phyloP scores from a whole-genome alignment of 2,329 filamentous ascomycete species.

The Trichophyton rubrum region DNA sequence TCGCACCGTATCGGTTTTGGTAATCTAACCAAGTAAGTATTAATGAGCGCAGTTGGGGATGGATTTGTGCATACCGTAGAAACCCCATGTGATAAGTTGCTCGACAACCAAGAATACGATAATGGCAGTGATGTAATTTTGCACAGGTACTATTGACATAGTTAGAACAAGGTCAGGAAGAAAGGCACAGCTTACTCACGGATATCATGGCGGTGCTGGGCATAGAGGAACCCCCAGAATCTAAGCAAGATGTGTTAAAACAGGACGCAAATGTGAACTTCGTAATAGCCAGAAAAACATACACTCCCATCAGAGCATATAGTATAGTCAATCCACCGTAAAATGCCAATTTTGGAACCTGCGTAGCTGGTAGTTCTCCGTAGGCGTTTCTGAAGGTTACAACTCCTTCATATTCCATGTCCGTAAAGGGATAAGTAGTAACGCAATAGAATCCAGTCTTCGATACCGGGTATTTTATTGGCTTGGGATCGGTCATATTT shows the following conservation, averaged over 20 bases:
- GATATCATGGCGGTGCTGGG: constrained; percentile 86
- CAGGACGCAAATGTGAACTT: neutral
- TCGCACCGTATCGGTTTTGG: constrained; percentile 79
- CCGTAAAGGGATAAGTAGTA: constrained; percentile 58
- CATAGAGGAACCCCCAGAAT: constrained; percentile 92
- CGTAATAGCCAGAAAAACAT: constrained; percentile 23
- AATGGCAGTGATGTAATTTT: constrained; percentile 98
- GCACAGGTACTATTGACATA: constrained; percentile 58
- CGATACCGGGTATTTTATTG: constrained; percentile 69
- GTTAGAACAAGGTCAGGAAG: constrained; percentile 21
- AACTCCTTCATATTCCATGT: constrained; percentile 58
- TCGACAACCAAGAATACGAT: constrained; percentile 87
- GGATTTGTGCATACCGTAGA: constrained; percentile 56
- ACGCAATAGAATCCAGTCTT: constrained; percentile 97
- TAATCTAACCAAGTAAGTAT: constrained; percentile 53
- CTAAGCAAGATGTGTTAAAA: constrained; percentile 24
- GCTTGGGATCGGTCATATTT: constrained; percentile 59
- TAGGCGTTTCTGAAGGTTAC: constrained; percentile 93
- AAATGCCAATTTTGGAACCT: constrained; percentile 94
- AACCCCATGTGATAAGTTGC: constrained; percentile 97
- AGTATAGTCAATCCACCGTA: constrained; percentile 90
- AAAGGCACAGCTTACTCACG: constrained; percentile 36
- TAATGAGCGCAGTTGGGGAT: neutral
- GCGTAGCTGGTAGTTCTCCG: constrained; percentile 84
- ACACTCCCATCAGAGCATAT: constrained; percentile 72